Percentiles rank a stretch among this genome's conserved stretches.
These are phyloP conservation scores for Madurella mycetomatis DNA, from an alignment of 2,329 filamentous ascomycete genomes.

Conservation along the genomic window DNA sequence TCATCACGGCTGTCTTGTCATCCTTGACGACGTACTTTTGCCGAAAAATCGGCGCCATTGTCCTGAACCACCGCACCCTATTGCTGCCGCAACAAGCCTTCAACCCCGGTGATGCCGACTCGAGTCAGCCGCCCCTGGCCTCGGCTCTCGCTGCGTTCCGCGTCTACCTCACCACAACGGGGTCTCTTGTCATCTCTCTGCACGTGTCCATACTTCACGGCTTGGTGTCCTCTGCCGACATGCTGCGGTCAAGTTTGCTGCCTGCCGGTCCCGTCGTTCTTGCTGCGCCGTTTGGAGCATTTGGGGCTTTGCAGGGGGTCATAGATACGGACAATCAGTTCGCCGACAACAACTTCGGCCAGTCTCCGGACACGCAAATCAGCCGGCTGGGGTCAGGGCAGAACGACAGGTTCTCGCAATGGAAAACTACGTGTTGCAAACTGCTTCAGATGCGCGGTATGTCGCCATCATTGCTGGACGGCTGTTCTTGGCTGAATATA, in stretches of 20 bases:
- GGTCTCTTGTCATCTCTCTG: slow-evolving; percentile 48
- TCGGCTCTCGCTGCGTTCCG: slow-evolving; percentile 48
- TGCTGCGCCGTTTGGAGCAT: slow-evolving; percentile 51
- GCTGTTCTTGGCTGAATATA: slow-evolving; percentile 49
- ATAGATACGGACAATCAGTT: slow-evolving; percentile 33
- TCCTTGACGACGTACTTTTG: slow-evolving; percentile 50
- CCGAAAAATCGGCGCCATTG: slow-evolving; percentile 43
- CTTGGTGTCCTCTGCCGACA: slow-evolving; percentile 44
- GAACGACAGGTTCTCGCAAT: slow-evolving; percentile 40
- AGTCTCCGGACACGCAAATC: slow-evolving; percentile 51
- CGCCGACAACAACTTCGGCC: slow-evolving; percentile 37
- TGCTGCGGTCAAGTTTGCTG: slow-evolving; percentile 36
- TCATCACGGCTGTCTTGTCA: slow-evolving; percentile 49
- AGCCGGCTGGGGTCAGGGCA: slow-evolving; percentile 39
- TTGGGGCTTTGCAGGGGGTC: slow-evolving; percentile 39
- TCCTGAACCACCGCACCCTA: slow-evolving; percentile 50
- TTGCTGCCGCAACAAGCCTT: slow-evolving; percentile 38
- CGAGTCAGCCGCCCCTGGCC: slow-evolving; percentile 22
- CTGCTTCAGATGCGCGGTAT: slow-evolving; percentile 49
- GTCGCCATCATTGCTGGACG: slow-evolving; percentile 39
- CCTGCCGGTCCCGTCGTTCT: slow-evolving; percentile 44
- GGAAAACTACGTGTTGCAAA: slow-evolving; percentile 48
- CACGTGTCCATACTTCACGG: slow-evolving; percentile 45
- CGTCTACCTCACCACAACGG: slow-evolving; percentile 53
- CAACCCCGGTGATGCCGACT: slow-evolving; percentile 28